Percentiles rank a stretch among this genome's conserved stretches.
These are phyloP conservation scores for Rhizoctonia solani DNA, from an alignment of 1,284 basidiomycete genomes.

Conservation along the genomic window DNA sequence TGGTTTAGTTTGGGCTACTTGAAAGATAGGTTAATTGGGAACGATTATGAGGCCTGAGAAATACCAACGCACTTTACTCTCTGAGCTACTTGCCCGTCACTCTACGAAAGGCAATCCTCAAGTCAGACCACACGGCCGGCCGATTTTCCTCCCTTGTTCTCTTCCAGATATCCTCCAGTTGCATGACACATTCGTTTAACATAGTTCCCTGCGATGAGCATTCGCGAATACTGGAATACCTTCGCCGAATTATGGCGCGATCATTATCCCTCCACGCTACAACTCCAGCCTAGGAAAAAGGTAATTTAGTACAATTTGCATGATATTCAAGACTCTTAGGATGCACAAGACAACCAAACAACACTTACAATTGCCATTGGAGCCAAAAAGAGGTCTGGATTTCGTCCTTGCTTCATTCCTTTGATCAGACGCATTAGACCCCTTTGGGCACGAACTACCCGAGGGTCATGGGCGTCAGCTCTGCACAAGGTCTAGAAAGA, in stretches of 20 bases:
- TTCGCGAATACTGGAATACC: background rate
- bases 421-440: slow-evolving; percentile 5
- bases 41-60: too few species aligned
- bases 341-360: background rate
- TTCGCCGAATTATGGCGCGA: background rate
- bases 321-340: too few species aligned
- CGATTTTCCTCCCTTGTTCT: background rate
- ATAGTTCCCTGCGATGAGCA: background rate
- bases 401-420: slow-evolving; percentile 17
- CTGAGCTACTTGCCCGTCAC: background rate
- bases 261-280: background rate
- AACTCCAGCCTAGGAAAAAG: background rate
- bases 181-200: background rate
- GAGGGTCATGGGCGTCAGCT: background rate
- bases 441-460: slow-evolving; percentile 1
- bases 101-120: background rate
- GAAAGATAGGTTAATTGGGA: too few species aligned
- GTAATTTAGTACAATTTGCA: background rate
- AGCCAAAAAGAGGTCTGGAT: slow-evolving; percentile 7
- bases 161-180: background rate
- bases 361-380: slow-evolving; percentile 17
- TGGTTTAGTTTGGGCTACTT: too few species aligned
- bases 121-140: background rate
- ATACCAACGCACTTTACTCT: background rate
- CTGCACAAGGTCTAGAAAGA: background rate